Evolutionary conservation across 208 protist genomes (phyloP).

Genomic region (Leishmania turanica): DNA sequence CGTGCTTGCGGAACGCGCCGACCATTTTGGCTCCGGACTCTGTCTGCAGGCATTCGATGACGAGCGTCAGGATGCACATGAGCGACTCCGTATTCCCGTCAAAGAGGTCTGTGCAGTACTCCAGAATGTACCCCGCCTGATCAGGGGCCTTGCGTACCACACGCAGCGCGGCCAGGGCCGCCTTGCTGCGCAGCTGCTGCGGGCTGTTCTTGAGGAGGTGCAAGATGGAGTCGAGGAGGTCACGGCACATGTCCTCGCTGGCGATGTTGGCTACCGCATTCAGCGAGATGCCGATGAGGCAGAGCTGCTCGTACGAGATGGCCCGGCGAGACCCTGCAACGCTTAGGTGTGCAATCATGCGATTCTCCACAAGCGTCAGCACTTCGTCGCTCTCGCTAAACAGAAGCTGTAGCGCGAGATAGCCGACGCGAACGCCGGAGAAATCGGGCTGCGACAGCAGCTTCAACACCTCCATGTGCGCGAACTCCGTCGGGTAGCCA

Average conservation of each 20-base stretch:
- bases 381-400: constrained; percentile 98
- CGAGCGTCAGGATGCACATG: constrained; percentile 91
- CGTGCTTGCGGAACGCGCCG: constrained; percentile 78
- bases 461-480: constrained; percentile 99
- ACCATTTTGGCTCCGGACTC: constrained; percentile 54
- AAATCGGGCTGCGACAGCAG: constrained; percentile 97
- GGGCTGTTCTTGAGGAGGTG: constrained; percentile 82
- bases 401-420: constrained; percentile 96
- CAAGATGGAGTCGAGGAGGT: constrained; percentile 94
- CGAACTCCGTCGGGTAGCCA: constrained; percentile 99
- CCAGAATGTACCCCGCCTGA: constrained; percentile 96
- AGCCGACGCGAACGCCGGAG: constrained; percentile 98
- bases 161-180: constrained; percentile 80
- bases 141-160: constrained; percentile 96
- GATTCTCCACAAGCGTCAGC: constrained; percentile 98
- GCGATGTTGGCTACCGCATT: constrained; percentile 98
- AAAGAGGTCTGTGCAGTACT: constrained; percentile 75
- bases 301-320: constrained; percentile 69
- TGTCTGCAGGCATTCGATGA: constrained; percentile 89
- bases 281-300: constrained; percentile 95
- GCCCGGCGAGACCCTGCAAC: constrained; percentile 11
- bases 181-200: constrained; percentile 92
- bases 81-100: constrained; percentile 73
- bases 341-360: constrained; percentile 96
- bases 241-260: constrained; percentile 96